Conservation (phyloP, 306 rosid genomes). For the Alnus glutinosa region DNA sequence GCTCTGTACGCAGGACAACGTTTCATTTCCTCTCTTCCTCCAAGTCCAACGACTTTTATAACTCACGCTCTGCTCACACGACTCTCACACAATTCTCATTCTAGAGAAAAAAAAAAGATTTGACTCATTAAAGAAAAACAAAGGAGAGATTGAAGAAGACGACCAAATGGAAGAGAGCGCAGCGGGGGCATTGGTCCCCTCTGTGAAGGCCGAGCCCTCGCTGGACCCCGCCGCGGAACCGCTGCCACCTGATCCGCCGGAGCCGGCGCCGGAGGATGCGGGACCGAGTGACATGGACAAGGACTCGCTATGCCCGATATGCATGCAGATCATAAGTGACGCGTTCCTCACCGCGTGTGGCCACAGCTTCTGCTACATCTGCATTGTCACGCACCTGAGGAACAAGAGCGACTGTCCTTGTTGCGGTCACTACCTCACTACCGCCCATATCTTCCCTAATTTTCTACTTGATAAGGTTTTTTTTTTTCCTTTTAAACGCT, state of each 20-base stretch:
- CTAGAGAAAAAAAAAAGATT: neutral
- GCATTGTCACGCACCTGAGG: conserved; percentile 88
- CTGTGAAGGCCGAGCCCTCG: conserved; percentile 12
- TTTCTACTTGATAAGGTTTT: conserved; percentile 79
- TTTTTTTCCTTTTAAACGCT: neutral
- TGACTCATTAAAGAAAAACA: no score
- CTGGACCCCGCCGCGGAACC: conserved; percentile 12
- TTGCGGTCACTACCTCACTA: conserved; percentile 78
- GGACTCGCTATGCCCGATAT: conserved; percentile 90
- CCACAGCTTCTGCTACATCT: conserved; percentile 95
- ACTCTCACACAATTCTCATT: neutral
- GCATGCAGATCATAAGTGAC: conserved; percentile 89
- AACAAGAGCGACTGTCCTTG: conserved; percentile 97
- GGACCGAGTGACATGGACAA: conserved; percentile 50
- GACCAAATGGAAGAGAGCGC: conserved; percentile 21
- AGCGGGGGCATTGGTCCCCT: conserved; percentile 21
- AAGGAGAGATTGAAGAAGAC: neutral
- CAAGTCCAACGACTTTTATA: neutral
- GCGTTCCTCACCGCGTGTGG: conserved; percentile 89
- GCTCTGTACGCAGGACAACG: neutral
- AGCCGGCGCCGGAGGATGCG: conserved; percentile 14
- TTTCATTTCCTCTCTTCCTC: neutral
- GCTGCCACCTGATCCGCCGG: neutral
- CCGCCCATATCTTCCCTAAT: conserved; percentile 75
- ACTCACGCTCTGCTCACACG: neutral